Evolutionary conservation across 192 early-diverging fungal genomes (phyloP).

Genomic region (Hyaloraphidium curvatum): DNA sequence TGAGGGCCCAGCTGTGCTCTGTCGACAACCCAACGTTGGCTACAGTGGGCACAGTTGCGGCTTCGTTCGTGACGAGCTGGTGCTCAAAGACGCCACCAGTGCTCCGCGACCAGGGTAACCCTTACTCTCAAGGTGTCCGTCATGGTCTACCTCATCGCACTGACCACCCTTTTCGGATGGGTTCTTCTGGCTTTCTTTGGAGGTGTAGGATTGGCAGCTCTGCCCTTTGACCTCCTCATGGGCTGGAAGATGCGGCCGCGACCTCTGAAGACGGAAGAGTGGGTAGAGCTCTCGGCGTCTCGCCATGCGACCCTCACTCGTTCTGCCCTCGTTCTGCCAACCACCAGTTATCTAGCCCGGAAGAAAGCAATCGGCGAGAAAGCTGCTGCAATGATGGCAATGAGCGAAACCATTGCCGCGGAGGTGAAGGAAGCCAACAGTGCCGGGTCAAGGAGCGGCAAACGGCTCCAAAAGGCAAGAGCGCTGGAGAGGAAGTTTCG

Average conservation of each 20-base stretch:
- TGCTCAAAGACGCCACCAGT: not conserved
- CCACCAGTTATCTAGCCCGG: slow-evolving; percentile 2
- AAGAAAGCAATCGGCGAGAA: slow-evolving; percentile 32
- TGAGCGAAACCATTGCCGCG: slow-evolving; percentile 19
- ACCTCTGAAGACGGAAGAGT: slow-evolving; percentile 28
- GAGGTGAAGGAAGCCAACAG: slow-evolving; percentile 11
- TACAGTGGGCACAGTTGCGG: too few relatives aligned
- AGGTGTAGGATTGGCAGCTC: slow-evolving; percentile 28
- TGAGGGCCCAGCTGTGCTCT: too few relatives aligned
- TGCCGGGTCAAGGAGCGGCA: not conserved
- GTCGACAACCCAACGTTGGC: too few relatives aligned
- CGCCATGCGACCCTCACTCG: slow-evolving; percentile 1
- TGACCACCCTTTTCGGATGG: slow-evolving; percentile 31
- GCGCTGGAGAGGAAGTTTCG: not conserved
- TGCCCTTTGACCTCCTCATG: slow-evolving; percentile 29
- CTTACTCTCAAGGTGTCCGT: slow-evolving; percentile 22
- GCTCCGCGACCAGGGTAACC: not conserved
- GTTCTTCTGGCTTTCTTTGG: slow-evolving; percentile 32
- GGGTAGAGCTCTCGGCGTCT: slow-evolving; percentile 3
- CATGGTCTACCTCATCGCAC: slow-evolving; percentile 32
- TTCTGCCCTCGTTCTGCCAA: not conserved
- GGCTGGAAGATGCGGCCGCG: slow-evolving; percentile 32
- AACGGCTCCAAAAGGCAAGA: not conserved
- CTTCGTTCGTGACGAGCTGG: too few relatives aligned
- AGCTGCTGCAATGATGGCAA: slow-evolving; percentile 27